Base-by-base conservation (phyloP, 106 monocot genomes). In the Dendrobium officinale region DNA sequence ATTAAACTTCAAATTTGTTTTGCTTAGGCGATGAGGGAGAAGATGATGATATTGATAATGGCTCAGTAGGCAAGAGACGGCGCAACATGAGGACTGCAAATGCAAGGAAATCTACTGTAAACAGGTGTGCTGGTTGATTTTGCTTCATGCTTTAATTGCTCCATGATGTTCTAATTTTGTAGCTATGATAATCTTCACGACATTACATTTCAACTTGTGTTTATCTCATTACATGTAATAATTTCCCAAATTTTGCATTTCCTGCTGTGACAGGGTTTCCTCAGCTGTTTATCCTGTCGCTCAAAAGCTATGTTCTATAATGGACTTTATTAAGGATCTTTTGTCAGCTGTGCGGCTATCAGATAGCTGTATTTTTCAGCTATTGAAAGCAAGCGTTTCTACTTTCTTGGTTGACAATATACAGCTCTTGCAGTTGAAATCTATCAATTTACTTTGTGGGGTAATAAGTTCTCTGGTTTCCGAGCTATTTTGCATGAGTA, bases 371-470 rank as follows among this genome's bases (percentile, higher is more conserved):
- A 91, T 99, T 80, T 82, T 99, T 64, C 99, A 93, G 77, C 83
- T 99, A 79, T 83, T 87, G 61, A 99, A 91, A 86, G 93, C 91
- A 79, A 87, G 89, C 66, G 89, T 95, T 85, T 91, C 93, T 61
- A 99, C 91, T 75, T 99, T 99, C 84, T 85, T 95, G 80, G 99
- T 88, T 64, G 99, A 99, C 56, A 95, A 93, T 83, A 88, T 95
- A 79, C 91, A 95, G 82, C 89, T 99, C 43, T 87, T 99, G 84
- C 99, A 99, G 49, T 77, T 99, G 78, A 99, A 99, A 78, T 89
- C 99, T 33, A 95, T 99, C 27, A 83, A 82, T 81, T 84, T 99
- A 77, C 88, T 95, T 70, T 93, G 93, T 81, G 84, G 81, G 91
- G 99, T 99, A 92, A 75, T 75, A 20, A 75, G 8, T 59, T 76